A percentile compares a stretch with the other conserved stretches of the same genome.
Conservation (phyloP, 768 basidiomycete genomes). For the Steccherinum ochraceum region DNA sequence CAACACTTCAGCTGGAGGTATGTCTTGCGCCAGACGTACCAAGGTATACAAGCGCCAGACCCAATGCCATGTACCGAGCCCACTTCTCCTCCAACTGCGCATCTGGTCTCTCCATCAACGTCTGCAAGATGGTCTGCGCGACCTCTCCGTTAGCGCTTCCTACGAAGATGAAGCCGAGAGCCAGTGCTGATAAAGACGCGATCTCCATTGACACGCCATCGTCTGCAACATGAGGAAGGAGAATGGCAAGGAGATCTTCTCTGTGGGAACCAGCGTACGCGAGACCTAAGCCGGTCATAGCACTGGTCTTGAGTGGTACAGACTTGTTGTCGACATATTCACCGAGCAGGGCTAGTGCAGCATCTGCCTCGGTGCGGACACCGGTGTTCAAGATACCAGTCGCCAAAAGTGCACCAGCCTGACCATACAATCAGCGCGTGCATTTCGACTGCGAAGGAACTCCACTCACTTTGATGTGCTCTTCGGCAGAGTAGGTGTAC, state of each 20-base stretch:
- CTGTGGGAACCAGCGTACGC: slow-evolving; percentile 94
- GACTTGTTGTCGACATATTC: slow-evolving; percentile 90
- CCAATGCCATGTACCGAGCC: slow-evolving; percentile 86
- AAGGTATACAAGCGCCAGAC: slow-evolving; percentile 84
- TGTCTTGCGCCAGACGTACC: too few species aligned
- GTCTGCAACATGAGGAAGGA: slow-evolving; percentile 82
- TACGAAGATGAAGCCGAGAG: slow-evolving; percentile 92
- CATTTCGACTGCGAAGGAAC: neutral
- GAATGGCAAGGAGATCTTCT: slow-evolving; percentile 68
- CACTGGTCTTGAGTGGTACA: slow-evolving; percentile 73
- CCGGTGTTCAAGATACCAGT: slow-evolving; percentile 89
- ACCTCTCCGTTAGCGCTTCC: slow-evolving; percentile 95
- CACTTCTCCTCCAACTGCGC: slow-evolving; percentile 86
- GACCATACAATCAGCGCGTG: neutral
- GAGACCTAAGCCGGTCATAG: slow-evolving; percentile 89
- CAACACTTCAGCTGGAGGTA: too few species aligned
- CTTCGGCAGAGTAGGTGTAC: slow-evolving; percentile 94
- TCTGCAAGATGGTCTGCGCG: slow-evolving; percentile 82
- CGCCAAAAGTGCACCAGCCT: slow-evolving; percentile 91
- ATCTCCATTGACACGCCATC: slow-evolving; percentile 85
- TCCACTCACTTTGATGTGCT: slow-evolving; percentile 77
- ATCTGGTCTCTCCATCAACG: slow-evolving; percentile 79
- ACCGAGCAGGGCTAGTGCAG: slow-evolving; percentile 82
- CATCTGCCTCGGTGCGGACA: slow-evolving; percentile 89
- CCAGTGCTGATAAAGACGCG: slow-evolving; percentile 74